Evolutionary conservation across 73 alveolate species (phyloP).

Genomic region (Paramecium octaurelia): DNA sequence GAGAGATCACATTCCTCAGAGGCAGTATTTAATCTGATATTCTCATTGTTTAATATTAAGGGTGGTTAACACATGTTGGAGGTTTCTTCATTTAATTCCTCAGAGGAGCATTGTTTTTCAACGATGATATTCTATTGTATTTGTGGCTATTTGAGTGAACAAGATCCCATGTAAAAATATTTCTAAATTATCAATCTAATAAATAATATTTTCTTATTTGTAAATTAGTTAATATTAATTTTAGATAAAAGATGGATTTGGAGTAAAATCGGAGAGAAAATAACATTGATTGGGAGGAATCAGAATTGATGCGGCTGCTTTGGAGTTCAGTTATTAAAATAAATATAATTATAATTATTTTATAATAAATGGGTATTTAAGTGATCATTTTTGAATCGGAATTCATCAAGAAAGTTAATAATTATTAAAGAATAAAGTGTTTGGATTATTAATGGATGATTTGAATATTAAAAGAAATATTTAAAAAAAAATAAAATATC

Average conservation of each 20-base stretch:
- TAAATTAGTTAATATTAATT: neutral
- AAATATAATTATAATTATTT: neutral
- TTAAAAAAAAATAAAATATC: neutral
- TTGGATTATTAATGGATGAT: neutral
- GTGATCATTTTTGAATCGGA: neutral
- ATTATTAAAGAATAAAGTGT: neutral
- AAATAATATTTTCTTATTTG: neutral
- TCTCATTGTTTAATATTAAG: neutral
- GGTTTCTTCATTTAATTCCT: neutral
- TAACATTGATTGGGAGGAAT: neutral
- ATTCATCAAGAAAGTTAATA: neutral
- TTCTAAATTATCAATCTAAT: neutral
- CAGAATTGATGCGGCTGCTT: neutral
- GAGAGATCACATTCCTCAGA: neutral
- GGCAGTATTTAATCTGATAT: neutral
- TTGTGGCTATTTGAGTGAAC: neutral
- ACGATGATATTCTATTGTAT: neutral
- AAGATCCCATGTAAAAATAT: neutral
- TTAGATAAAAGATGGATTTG: neutral
- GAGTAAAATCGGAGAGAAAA: neutral
- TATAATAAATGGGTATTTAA: neutral
- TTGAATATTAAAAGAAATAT: neutral
- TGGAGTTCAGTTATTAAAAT: neutral
- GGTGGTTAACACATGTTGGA: neutral
- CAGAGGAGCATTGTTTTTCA: neutral